Evolutionary conservation across 2,329 filamentous ascomycete species (phyloP).

Genomic region (Delphinella strobiligena): DNA sequence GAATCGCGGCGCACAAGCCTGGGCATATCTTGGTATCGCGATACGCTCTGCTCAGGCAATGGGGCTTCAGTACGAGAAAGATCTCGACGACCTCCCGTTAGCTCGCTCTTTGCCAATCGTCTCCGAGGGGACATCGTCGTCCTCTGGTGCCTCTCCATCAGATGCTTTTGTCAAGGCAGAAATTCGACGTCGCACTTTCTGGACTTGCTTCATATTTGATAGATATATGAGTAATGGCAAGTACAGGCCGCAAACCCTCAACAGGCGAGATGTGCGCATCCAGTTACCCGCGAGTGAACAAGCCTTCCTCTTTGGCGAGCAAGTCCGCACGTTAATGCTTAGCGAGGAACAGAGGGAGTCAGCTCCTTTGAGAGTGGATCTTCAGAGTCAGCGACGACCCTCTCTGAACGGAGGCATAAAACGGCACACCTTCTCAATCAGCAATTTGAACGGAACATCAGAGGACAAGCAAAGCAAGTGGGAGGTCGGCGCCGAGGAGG

Average conservation of each 20-base stretch:
- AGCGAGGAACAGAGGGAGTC: conserved; percentile 28
- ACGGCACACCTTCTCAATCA: conserved; percentile 1
- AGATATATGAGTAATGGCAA: conserved; percentile 55
- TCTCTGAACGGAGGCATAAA: conserved; percentile 15
- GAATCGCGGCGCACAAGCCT: conserved; percentile 48
- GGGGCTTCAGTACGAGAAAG: conserved; percentile 47
- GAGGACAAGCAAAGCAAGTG: conserved; percentile 36
- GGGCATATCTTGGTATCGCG: conserved; percentile 50
- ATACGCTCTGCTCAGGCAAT: conserved; percentile 51
- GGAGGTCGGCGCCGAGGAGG: conserved; percentile 39
- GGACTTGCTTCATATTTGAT: conserved; percentile 63
- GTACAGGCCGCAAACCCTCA: conserved; percentile 47
- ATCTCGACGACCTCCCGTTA: conserved; percentile 23
- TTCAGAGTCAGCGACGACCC: conserved; percentile 34
- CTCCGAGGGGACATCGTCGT: neutral
- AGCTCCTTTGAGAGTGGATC: conserved; percentile 23
- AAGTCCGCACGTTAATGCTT: conserved; percentile 41
- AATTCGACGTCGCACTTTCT: conserved; percentile 57
- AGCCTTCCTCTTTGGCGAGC: conserved; percentile 50
- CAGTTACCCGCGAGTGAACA: conserved; percentile 57
- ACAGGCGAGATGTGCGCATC: conserved; percentile 47
- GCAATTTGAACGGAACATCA: neutral
- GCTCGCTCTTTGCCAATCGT: conserved; percentile 11
- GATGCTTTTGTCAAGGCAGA: conserved; percentile 48
- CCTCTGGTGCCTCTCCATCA: conserved; percentile 14